Evolutionary conservation across 768 basidiomycete genomes (phyloP).

Genomic region (Auricularia heimuer): DNA sequence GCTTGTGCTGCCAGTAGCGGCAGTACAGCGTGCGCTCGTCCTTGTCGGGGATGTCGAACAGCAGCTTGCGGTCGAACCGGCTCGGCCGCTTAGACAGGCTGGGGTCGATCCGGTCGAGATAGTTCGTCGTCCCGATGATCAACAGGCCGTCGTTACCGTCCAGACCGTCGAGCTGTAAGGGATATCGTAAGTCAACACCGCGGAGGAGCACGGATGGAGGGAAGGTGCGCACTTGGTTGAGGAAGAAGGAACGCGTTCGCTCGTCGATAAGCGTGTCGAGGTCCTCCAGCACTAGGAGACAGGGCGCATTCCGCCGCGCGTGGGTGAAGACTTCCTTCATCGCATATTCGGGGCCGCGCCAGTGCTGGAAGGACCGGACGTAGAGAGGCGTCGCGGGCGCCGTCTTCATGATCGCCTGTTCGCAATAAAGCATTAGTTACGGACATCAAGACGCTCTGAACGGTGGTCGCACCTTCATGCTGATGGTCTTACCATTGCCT

Average conservation of each 20-base stretch:
- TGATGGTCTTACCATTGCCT: constrained; percentile 83
- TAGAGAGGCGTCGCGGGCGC: constrained; percentile 66
- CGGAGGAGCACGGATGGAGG: background rate
- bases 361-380: constrained; percentile 68
- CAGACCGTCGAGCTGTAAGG: constrained; percentile 7
- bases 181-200: background rate
- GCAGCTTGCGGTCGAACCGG: constrained; percentile 80
- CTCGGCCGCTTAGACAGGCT: constrained; percentile 69
- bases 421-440: background rate
- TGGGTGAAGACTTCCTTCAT: constrained; percentile 63
- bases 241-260: constrained; percentile 73
- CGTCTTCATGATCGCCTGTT: constrained; percentile 57
- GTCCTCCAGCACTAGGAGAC: constrained; percentile 52
- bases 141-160: constrained; percentile 35
- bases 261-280: constrained; percentile 76
- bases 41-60: constrained; percentile 61
- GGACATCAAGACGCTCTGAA: background rate
- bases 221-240: constrained; percentile 53
- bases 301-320: constrained; percentile 61
- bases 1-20: constrained; percentile 74
- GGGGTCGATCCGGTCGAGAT: constrained; percentile 71
- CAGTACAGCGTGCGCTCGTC: constrained; percentile 59
- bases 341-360: constrained; percentile 49
- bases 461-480: constrained; percentile 36
- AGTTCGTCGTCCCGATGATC: constrained; percentile 73